A percentile compares a stretch with the other conserved stretches of the same genome.
phyloP scores from a whole-genome alignment of 1,284 basidiomycete genomes.

The Leucocoprinus gongylophorus region DNA sequence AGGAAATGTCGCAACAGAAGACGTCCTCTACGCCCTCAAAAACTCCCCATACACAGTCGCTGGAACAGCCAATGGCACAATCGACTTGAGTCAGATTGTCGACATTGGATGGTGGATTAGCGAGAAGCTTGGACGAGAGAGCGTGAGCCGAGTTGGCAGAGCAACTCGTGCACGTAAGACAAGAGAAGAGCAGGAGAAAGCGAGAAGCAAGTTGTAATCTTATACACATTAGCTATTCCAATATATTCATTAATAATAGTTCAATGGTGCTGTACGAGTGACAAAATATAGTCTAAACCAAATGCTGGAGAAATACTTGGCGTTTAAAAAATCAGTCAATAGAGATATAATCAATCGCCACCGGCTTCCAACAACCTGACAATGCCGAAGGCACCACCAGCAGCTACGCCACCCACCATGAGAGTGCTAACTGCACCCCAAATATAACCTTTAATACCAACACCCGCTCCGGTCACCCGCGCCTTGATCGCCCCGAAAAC shows the following conservation, averaged over 20 bases:
- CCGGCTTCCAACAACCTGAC: slow-evolving; percentile 65
- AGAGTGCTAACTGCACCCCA: slow-evolving; percentile 91
- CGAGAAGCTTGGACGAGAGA: slow-evolving; percentile 56
- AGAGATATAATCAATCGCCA: slow-evolving; percentile 6
- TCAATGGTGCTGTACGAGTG: neutral
- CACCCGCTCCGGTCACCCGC: slow-evolving; percentile 77
- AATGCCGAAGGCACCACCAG: slow-evolving; percentile 83
- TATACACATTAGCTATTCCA: neutral
- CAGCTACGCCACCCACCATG: slow-evolving; percentile 84
- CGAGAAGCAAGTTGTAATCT: slow-evolving; percentile 5
- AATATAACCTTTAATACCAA: slow-evolving; percentile 51
- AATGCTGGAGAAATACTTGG: neutral
- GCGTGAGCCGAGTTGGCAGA: slow-evolving; percentile 73
- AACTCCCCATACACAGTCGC: slow-evolving; percentile 64
- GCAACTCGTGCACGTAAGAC: slow-evolving; percentile 59
- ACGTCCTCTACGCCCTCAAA: slow-evolving; percentile 80
- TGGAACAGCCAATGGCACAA: slow-evolving; percentile 33
- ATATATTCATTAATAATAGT: neutral
- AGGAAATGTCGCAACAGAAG: slow-evolving; percentile 90
- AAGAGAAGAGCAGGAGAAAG: slow-evolving; percentile 25
- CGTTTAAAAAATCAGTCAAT: neutral
- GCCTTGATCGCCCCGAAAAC: slow-evolving; percentile 89
- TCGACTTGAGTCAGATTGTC: slow-evolving; percentile 62
- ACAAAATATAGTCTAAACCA: neutral
- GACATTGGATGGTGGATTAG: slow-evolving; percentile 82